Percentiles rank a stretch among this genome's conserved stretches.
These are phyloP conservation scores for Puccinia triticina DNA, from an alignment of 1,284 basidiomycete genomes.

Conservation along the genomic window DNA sequence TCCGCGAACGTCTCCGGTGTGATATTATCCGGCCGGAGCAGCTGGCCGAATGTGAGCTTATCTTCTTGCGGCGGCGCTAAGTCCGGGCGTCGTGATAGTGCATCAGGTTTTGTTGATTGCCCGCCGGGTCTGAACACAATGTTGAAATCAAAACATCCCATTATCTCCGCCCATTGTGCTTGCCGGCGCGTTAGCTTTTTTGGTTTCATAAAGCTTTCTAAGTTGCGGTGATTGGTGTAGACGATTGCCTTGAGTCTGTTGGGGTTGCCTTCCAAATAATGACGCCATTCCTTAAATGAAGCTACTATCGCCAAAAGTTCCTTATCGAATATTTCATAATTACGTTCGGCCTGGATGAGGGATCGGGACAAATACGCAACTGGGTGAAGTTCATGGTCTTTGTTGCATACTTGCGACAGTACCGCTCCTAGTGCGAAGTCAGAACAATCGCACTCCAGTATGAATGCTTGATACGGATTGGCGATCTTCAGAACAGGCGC, in stretches of 20 bases:
- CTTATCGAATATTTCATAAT: slow-evolving; percentile 31
- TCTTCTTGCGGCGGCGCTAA: not conserved
- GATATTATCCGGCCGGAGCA: no score
- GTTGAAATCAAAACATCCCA: slow-evolving; percentile 14
- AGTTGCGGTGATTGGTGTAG: slow-evolving; percentile 13
- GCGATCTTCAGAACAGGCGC: slow-evolving; percentile 26
- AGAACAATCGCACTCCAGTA: slow-evolving; percentile 34
- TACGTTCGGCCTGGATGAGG: not conserved
- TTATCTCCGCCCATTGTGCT: not conserved
- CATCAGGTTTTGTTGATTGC: no score
- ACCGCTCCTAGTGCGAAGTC: slow-evolving; percentile 8
- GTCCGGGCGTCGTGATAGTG: no score
- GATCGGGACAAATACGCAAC: slow-evolving; percentile 5
- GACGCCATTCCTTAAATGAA: not conserved
- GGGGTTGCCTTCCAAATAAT: no score
- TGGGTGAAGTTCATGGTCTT: slow-evolving; percentile 7
- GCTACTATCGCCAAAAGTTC: slow-evolving; percentile 19
- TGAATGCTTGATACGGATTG: not conserved
- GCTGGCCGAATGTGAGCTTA: not conserved
- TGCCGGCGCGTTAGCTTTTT: not conserved
- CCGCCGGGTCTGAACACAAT: slow-evolving; percentile 4
- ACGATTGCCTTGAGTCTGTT: not conserved
- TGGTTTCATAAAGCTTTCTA: slow-evolving; percentile 21
- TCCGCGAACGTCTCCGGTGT: no score
- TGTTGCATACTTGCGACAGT: not conserved